These are phyloP conservation scores for Xerocomellus intermedius DNA, from an alignment of 768 basidiomycete species.

Conservation along the genomic window DNA sequence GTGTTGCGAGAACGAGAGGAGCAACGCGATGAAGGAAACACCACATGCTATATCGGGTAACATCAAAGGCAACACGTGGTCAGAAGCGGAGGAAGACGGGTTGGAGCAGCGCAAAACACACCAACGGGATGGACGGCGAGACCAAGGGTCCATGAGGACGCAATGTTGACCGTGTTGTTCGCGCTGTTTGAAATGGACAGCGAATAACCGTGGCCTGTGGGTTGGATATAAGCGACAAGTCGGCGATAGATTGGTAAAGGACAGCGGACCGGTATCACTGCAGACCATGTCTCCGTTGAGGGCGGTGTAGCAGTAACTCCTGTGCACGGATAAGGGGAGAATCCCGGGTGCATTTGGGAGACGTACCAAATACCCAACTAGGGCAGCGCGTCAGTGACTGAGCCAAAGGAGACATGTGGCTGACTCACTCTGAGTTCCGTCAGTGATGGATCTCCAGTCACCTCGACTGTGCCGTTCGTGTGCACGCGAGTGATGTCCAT, in stretches of 20 bases:
- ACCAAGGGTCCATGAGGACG: conserved; percentile 66
- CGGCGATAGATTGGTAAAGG: not conserved
- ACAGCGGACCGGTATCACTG: conserved; percentile 40
- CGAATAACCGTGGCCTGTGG: conserved; percentile 55
- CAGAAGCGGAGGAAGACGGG: not conserved
- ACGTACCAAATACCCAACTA: conserved; percentile 73
- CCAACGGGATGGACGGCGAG: conserved; percentile 76
- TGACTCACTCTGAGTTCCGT: conserved; percentile 54
- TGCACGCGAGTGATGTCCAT: conserved; percentile 65
- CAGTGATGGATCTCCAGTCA: conserved; percentile 28
- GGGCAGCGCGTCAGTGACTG: not conserved
- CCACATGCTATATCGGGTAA: conserved; percentile 38
- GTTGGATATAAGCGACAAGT: not conserved
- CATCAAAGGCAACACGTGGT: conserved; percentile 4
- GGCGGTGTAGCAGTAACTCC: conserved; percentile 61
- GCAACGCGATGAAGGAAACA: conserved; percentile 61
- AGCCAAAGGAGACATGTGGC: not conserved
- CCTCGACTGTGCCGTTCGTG: conserved; percentile 36
- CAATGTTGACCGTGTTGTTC: conserved; percentile 39
- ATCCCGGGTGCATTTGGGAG: not conserved
- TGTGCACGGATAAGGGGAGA: conserved; percentile 25
- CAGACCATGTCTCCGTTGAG: conserved; percentile 43
- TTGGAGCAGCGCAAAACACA: conserved; percentile 33
- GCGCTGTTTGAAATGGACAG: conserved; percentile 30
- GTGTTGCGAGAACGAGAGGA: conserved; percentile 60